Evolutionary conservation across 306 rosid genomes (phyloP).

Genomic region (Albizia julibrissin): DNA sequence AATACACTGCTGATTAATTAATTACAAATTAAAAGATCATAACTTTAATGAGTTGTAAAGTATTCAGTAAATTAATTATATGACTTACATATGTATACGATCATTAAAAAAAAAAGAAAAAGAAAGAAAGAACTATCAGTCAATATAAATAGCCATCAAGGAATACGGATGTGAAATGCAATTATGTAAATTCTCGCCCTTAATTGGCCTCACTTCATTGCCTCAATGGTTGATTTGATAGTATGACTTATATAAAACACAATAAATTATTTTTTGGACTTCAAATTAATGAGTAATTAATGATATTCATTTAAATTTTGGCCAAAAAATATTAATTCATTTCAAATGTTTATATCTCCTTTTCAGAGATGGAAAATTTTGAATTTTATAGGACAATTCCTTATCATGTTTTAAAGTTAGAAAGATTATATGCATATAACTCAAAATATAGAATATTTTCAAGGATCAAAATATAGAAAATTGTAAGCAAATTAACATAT

Average conservation of each 20-base stretch:
- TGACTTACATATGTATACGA: neutral
- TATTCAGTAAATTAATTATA: neutral
- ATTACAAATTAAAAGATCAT: neutral
- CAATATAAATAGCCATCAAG: neutral
- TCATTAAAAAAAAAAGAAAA: too few species aligned
- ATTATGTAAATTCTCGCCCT: neutral
- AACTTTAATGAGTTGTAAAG: neutral
- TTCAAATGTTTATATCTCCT: neutral
- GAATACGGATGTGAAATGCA: neutral
- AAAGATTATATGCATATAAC: too few species aligned
- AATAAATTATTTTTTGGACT: neutral
- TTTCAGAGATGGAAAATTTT: neutral
- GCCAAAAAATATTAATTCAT: neutral
- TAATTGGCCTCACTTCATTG: neutral
- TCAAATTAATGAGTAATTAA: neutral
- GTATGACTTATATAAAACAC: neutral
- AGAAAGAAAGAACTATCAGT: neutral
- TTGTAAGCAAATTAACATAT: neutral
- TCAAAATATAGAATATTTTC: too few species aligned
- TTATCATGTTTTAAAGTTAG: neutral
- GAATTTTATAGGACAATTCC: neutral
- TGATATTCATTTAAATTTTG: neutral
- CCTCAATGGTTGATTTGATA: neutral
- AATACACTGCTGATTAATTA: neutral
- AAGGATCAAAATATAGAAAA: too few species aligned